phyloP scores from a whole-genome alignment of 2,329 filamentous ascomycete species.

The Penicillium freii region DNA sequence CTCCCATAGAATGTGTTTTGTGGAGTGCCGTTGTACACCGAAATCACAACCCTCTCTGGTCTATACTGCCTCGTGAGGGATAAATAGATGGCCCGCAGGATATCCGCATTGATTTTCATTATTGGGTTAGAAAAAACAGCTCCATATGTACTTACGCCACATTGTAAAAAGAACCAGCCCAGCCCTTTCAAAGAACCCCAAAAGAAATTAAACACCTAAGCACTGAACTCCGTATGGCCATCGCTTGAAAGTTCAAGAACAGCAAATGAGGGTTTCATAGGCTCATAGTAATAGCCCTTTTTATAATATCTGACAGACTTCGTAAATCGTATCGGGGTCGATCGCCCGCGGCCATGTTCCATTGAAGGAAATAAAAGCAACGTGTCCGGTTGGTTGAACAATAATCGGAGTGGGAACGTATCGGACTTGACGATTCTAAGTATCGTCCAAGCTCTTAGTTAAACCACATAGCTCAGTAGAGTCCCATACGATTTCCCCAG shows the following conservation, averaged over 20 bases:
- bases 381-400: slow-evolving; percentile 6
- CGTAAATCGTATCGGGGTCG: slow-evolving; percentile 4
- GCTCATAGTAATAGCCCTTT: background rate
- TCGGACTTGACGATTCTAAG: background rate
- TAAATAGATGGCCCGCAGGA: background rate
- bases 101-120: background rate
- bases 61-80: background rate
- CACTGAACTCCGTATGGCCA: background rate
- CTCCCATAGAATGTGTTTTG: background rate
- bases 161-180: background rate
- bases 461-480: slow-evolving; percentile 54
- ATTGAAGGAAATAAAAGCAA: background rate
- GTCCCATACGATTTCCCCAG: slow-evolving; percentile 76
- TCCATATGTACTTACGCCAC: background rate
- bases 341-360: background rate
- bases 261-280: background rate
- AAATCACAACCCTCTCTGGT: background rate
- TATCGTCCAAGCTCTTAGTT: background rate
- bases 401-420: background rate
- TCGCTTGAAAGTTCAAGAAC: background rate
- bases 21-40: background rate
- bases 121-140: background rate
- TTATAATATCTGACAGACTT: background rate
- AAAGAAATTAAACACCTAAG: background rate
- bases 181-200: background rate